Conservation (phyloP, 305 asterid species). For the Euphrasia arctica region DNA sequence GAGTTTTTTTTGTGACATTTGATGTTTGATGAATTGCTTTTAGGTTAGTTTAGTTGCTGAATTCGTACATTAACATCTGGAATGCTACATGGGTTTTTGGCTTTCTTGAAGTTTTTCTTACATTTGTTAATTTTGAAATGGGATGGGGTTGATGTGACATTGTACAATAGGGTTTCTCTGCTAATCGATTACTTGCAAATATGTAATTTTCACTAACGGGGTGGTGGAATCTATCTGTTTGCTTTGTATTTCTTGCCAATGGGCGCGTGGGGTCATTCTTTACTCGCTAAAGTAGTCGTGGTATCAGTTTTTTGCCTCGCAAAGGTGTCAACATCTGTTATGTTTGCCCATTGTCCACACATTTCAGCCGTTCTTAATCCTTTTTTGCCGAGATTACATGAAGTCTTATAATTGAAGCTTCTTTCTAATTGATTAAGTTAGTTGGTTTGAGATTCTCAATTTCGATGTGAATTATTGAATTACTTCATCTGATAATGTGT, state of each 20-base stretch:
- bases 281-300: neutral
- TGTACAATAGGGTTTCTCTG: constrained; percentile 3
- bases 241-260: neutral
- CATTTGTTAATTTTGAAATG: neutral
- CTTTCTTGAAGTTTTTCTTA: neutral
- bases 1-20: constrained; percentile 3
- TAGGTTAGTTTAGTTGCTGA: constrained; percentile 15
- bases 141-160: constrained; percentile 8
- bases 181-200: constrained; percentile 5
- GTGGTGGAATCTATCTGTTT: constrained; percentile 24
- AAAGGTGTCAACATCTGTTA: neutral
- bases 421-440: constrained; percentile 1
- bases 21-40: constrained; percentile 10
- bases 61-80: neutral
- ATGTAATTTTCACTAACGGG: constrained; percentile 21
- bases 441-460: constrained; percentile 18
- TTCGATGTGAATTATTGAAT: constrained; percentile 9
- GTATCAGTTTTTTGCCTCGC: neutral
- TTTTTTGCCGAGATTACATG: neutral
- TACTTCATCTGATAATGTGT: neutral
- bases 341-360: no score
- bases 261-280: neutral
- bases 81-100: constrained; percentile 1
- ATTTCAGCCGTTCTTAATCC: no score
- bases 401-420: constrained; percentile 10